Evolutionary conservation across 768 basidiomycete species (phyloP).

Genomic region (Psilocybe cubensis): DNA sequence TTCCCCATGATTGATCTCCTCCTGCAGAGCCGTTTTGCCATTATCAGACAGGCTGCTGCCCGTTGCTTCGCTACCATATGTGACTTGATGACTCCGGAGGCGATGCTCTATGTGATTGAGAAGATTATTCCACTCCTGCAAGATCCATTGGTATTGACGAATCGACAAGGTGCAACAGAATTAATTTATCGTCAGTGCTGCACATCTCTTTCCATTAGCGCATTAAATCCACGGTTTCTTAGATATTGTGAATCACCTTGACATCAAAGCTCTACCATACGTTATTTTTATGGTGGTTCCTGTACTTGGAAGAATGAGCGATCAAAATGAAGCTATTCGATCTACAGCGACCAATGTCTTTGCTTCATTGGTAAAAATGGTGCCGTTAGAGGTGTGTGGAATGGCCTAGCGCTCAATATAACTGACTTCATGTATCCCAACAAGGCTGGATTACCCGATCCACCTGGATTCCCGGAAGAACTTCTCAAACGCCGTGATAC

Average conservation of each 20-base stretch:
- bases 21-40: conserved; percentile 85
- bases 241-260: conserved; percentile 93
- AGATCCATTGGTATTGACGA: conserved; percentile 72
- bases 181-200: conserved; percentile 83
- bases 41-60: conserved; percentile 88
- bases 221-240: conserved; percentile 15
- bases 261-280: conserved; percentile 94
- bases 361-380: conserved; percentile 97
- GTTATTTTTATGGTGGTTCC: conserved; percentile 97
- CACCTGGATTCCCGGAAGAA: conserved; percentile 88
- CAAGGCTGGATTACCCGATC: conserved; percentile 96
- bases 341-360: conserved; percentile 97
- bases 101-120: conserved; percentile 91
- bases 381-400: conserved; percentile 88
- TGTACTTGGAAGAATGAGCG: conserved; percentile 96
- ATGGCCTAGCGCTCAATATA: background rate
- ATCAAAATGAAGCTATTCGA: conserved; percentile 88
- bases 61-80: conserved; percentile 88
- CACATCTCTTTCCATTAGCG: background rate
- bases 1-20: conserved; percentile 80
- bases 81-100: conserved; percentile 80
- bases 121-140: conserved; percentile 79
- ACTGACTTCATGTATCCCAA: background rate
- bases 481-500: conserved; percentile 82
- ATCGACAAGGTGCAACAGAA: conserved; percentile 91